phyloP scores from a whole-genome alignment of 345 rosid genomes.

The Pugionium dolabratum region DNA sequence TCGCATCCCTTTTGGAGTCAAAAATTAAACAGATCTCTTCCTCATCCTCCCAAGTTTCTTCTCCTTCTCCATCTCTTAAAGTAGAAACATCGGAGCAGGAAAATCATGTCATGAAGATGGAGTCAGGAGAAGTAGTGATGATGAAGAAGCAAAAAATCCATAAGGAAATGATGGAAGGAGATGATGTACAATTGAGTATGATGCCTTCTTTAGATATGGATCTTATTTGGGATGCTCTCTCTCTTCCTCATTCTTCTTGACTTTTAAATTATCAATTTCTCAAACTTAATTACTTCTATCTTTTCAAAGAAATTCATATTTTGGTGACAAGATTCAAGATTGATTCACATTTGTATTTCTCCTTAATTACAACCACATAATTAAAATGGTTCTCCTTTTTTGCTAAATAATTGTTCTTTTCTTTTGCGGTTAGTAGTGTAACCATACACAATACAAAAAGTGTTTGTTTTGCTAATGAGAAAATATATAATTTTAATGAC shows the following conservation, averaged over 20 bases:
- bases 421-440: constrained; percentile 23
- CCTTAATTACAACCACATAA: constrained; percentile 5
- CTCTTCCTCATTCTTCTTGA: constrained; percentile 59
- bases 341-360: constrained; percentile 27
- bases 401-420: constrained; percentile 27
- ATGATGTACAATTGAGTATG: constrained; percentile 79
- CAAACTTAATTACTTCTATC: constrained; percentile 15
- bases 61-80: constrained; percentile 6
- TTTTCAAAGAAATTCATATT: background rate
- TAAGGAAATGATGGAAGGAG: constrained; percentile 49
- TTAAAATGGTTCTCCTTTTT: constrained; percentile 22
- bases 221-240: constrained; percentile 90
- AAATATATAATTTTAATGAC: constrained; percentile 18
- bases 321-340: constrained; percentile 27
- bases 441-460: constrained; percentile 28
- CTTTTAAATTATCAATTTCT: constrained; percentile 10
- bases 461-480: constrained; percentile 1
- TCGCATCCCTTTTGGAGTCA: constrained; percentile 38
- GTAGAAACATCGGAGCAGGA: constrained; percentile 26
- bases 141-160: constrained; percentile 39
- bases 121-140: constrained; percentile 41
- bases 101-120: constrained; percentile 42
- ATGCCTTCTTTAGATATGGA: constrained; percentile 99
- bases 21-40: constrained; percentile 38
- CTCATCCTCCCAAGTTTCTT: constrained; percentile 29